Conservation (phyloP, 495 filamentous ascomycete species). For the Hypoxylon fragiforme region DNA sequence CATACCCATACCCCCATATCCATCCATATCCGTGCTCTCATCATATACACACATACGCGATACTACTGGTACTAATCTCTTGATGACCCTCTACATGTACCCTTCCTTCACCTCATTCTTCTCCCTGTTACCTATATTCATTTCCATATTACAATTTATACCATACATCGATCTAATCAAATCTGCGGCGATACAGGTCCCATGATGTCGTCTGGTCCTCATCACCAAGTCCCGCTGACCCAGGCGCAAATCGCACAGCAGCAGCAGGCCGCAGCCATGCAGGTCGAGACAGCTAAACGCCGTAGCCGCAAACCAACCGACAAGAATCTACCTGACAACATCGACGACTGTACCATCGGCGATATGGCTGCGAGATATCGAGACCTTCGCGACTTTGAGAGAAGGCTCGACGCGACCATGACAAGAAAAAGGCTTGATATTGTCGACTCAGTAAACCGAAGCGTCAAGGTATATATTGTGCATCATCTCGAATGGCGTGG, state of each 20-base stretch:
- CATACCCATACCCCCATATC: constrained; percentile 2
- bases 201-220: constrained; percentile 59
- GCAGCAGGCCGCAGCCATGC: constrained; percentile 56
- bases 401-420: constrained; percentile 89
- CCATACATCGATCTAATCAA: constrained; percentile 28
- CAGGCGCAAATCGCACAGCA: constrained; percentile 59
- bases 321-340: constrained; percentile 86
- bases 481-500: background rate
- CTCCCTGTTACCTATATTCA: background rate
- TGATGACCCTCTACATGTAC: background rate
- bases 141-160: background rate
- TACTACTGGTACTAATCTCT: constrained; percentile 7
- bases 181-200: constrained; percentile 49
- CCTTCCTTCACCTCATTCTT: constrained; percentile 2
- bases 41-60: constrained; percentile 13
- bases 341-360: constrained; percentile 78
- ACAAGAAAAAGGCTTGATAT: constrained; percentile 92
- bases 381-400: constrained; percentile 81
- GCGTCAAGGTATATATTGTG: constrained; percentile 61
- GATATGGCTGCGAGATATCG: constrained; percentile 83
- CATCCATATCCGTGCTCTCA: background rate
- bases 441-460: constrained; percentile 77
- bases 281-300: constrained; percentile 69
- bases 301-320: constrained; percentile 88
- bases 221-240: constrained; percentile 52